Evolutionary conservation across 1,284 basidiomycete species (phyloP).

Genomic region (Cutaneotrichosporon curvatum): DNA sequence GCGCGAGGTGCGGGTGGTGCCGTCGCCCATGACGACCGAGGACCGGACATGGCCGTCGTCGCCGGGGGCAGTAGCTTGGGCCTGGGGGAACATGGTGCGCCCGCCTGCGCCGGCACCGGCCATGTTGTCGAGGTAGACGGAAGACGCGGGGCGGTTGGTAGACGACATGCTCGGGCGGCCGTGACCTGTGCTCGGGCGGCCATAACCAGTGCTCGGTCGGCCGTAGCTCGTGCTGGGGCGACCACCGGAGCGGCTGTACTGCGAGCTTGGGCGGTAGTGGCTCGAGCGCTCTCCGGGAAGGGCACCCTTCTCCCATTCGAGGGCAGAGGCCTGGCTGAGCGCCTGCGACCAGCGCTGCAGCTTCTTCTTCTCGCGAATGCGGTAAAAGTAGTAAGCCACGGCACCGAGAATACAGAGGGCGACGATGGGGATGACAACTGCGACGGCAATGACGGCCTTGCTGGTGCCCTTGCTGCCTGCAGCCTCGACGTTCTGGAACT

Average conservation of each 20-base stretch:
- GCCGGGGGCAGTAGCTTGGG: constrained; percentile 13
- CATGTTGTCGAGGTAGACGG: constrained; percentile 49
- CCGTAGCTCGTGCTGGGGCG: constrained; percentile 45
- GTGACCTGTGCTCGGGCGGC: constrained; percentile 45
- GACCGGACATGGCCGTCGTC: constrained; percentile 28
- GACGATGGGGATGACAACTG: constrained; percentile 62
- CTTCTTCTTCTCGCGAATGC: constrained; percentile 56
- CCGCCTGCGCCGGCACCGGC: constrained; percentile 59
- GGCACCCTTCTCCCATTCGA: constrained; percentile 45
- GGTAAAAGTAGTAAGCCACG: constrained; percentile 52
- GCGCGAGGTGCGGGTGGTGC: constrained; percentile 38
- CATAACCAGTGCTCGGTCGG: constrained; percentile 38
- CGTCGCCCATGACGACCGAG: constrained; percentile 55
- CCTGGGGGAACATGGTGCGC: constrained; percentile 20
- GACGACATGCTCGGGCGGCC: constrained; percentile 43
- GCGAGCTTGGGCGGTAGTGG: constrained; percentile 58
- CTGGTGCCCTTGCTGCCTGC: constrained; percentile 47
- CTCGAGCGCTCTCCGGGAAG: constrained; percentile 49
- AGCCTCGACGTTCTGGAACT: constrained; percentile 40
- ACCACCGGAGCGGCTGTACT: constrained; percentile 11
- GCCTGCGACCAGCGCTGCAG: constrained; percentile 58
- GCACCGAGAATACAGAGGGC: constrained; percentile 51
- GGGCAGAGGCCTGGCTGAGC: constrained; percentile 34
- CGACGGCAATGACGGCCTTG: constrained; percentile 67
- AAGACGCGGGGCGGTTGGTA: constrained; percentile 29